Conservation (phyloP, 2,329 filamentous ascomycete genomes). For the Salinomyces thailandicus region DNA sequence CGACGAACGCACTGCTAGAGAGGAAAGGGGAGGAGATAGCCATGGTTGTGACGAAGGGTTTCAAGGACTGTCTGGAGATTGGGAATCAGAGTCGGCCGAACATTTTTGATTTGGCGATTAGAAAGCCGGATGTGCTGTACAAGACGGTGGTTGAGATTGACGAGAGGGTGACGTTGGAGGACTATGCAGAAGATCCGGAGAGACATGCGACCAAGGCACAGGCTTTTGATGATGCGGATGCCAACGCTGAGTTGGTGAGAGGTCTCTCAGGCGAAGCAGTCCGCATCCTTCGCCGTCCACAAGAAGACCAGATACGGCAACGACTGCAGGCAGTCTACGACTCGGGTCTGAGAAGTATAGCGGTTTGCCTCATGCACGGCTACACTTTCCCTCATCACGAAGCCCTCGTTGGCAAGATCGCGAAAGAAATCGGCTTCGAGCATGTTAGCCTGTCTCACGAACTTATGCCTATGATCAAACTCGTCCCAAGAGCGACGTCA, state of each 20-base stretch:
- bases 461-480: constrained; percentile 81
- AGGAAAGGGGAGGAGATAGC: constrained; percentile 83
- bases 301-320: constrained; percentile 44
- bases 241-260: constrained; percentile 50
- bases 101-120: constrained; percentile 84
- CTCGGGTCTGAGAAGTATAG: constrained; percentile 66
- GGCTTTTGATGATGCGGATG: constrained; percentile 36
- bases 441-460: constrained; percentile 75
- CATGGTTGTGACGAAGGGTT: constrained; percentile 76
- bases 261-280: constrained; percentile 67
- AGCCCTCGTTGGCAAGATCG: constrained; percentile 62
- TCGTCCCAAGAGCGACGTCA: constrained; percentile 64
- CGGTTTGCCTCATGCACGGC: constrained; percentile 83
- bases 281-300: constrained; percentile 54
- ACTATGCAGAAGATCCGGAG: constrained; percentile 79
- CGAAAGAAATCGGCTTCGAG: constrained; percentile 67
- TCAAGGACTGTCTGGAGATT: constrained; percentile 78
- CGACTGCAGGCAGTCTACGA: constrained; percentile 59
- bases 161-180: constrained; percentile 81
- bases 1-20: constrained; percentile 83
- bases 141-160: constrained; percentile 79
- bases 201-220: constrained; percentile 48
- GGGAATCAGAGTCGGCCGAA: constrained; percentile 82
- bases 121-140: constrained; percentile 79
- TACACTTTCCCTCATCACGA: constrained; percentile 89